A percentile compares a stretch with the other conserved stretches of the same genome.
phyloP scores from a whole-genome alignment of 1,139 yeast species.

The Eremothecium gossypii region DNA sequence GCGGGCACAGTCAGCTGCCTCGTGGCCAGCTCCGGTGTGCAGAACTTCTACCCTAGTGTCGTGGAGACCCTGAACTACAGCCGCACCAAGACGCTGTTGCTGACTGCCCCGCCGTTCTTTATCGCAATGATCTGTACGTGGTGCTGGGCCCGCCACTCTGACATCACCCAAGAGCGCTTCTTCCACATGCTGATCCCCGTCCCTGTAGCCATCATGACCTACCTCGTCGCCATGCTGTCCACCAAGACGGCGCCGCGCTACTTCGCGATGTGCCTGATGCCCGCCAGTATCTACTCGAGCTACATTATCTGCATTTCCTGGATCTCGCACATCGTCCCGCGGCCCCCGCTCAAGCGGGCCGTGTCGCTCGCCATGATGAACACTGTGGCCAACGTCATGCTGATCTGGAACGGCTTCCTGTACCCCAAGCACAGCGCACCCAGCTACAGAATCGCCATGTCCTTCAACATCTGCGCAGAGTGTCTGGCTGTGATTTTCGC shows the following conservation, averaged over 20 bases:
- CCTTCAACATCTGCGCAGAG: conserved; percentile 42
- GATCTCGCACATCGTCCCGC: conserved; percentile 43
- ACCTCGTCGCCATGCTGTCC: conserved; percentile 47
- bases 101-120: conserved; percentile 55
- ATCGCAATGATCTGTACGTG: conserved; percentile 46
- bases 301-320: conserved; percentile 48
- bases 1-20: conserved; percentile 40
- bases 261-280: conserved; percentile 54
- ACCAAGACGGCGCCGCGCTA: conserved; percentile 50
- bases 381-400: conserved; percentile 43
- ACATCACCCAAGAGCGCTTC: conserved; percentile 47
- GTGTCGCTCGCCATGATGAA: conserved; percentile 45
- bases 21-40: conserved; percentile 50
- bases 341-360: conserved; percentile 48
- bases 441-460: conserved; percentile 38
- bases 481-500: conserved; percentile 37
- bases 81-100: conserved; percentile 41
- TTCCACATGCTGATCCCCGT: conserved; percentile 44
- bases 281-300: conserved; percentile 48
- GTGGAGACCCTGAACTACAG: conserved; percentile 45
- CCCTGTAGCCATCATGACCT: conserved; percentile 37
- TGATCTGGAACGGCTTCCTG: conserved; percentile 46
- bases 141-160: conserved; percentile 50
- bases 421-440: conserved; percentile 39
- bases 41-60: conserved; percentile 54